A percentile compares a stretch with the other conserved stretches of the same genome.
Conservation (phyloP, 2,329 filamentous ascomycete genomes). For the Diaporthe sp. region DNA sequence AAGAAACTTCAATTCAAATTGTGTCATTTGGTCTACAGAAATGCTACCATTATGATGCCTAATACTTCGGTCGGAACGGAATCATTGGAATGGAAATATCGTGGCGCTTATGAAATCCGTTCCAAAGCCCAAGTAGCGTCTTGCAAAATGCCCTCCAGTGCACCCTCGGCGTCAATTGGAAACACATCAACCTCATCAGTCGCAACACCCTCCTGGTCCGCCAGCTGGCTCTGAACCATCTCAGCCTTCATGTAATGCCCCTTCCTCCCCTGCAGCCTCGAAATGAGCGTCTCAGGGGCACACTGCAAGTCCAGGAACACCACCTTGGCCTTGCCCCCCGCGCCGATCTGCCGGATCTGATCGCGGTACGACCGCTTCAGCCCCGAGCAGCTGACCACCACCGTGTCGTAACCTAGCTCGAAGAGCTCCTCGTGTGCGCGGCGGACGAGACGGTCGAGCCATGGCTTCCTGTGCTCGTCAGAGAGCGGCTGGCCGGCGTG, state of each 20-base stretch:
- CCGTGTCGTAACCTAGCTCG: constrained; percentile 47
- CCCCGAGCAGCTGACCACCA: constrained; percentile 57
- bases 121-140: constrained; percentile 13
- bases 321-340: constrained; percentile 40
- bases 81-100: no score
- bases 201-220: constrained; percentile 48
- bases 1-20: not conserved
- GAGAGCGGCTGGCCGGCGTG: constrained; percentile 47
- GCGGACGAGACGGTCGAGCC: constrained; percentile 49
- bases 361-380: constrained; percentile 53
- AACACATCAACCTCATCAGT: constrained; percentile 53
- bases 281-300: constrained; percentile 47
- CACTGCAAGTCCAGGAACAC: constrained; percentile 55
- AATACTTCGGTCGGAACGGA: not conserved
- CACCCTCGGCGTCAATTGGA: constrained; percentile 43
- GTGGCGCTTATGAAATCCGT: not conserved
- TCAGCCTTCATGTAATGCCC: constrained; percentile 54
- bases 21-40: not conserved
- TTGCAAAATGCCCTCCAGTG: not conserved
- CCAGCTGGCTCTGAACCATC: constrained; percentile 54
- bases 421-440: constrained; percentile 46
- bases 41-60: not conserved
- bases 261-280: constrained; percentile 48
- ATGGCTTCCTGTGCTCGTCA: constrained; percentile 51
- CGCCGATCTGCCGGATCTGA: constrained; percentile 46